Evolutionary conservation across 2,329 filamentous ascomycete genomes (phyloP).

Genomic region (Fusarium secorum): DNA sequence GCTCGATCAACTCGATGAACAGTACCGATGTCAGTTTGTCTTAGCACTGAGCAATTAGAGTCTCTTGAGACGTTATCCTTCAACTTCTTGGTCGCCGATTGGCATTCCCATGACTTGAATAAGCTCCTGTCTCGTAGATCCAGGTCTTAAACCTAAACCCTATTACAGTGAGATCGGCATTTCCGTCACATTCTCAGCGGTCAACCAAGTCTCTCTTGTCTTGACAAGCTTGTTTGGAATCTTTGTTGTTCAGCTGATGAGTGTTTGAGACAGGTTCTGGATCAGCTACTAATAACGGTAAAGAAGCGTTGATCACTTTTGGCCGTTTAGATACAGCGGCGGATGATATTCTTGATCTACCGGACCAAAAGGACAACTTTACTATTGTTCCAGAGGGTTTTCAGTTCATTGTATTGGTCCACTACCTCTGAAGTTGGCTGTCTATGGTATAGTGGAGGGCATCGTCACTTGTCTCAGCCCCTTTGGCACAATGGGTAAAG

Average conservation of each 20-base stretch:
- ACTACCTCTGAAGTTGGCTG: neutral
- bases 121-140: neutral
- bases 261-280: neutral
- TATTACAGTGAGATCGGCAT: neutral
- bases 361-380: neutral
- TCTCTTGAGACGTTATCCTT: neutral
- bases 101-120: neutral
- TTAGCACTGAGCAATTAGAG: fast-evolving
- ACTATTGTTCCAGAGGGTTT: neutral
- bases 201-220: neutral
- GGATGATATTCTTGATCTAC: neutral
- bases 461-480: neutral
- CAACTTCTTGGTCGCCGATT: neutral
- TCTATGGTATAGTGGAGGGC: neutral
- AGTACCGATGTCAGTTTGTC: neutral
- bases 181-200: neutral
- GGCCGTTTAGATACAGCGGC: neutral
- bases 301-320: neutral
- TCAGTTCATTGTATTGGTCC: too few relatives aligned
- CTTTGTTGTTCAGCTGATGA: neutral
- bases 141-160: neutral
- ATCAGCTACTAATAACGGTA: neutral
- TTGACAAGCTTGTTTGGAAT: neutral
- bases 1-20: neutral
- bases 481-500: neutral